Evolutionary conservation across 2,329 filamentous ascomycete species (phyloP).

Genomic region (Aspergillus jensenii): DNA sequence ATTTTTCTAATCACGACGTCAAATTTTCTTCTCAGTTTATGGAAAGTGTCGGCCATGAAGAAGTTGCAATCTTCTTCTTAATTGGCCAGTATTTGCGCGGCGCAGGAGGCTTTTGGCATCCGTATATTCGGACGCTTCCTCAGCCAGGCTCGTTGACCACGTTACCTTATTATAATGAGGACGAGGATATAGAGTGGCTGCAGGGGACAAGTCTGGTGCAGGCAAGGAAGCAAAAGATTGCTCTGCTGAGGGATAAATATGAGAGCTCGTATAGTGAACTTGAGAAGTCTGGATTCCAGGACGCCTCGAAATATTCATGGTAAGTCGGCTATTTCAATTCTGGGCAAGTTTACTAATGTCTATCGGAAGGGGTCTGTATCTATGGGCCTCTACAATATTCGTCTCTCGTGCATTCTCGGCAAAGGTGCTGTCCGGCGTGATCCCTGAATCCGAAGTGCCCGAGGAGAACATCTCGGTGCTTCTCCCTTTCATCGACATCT

Average conservation of each 20-base stretch:
- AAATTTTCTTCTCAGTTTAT: conserved; percentile 55
- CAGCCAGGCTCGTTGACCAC: conserved; percentile 61
- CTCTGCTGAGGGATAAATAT: conserved; percentile 40
- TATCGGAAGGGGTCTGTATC: conserved; percentile 43
- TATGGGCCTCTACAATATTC: conserved; percentile 48
- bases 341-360: not conserved
- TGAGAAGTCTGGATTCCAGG: conserved; percentile 30
- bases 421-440: conserved; percentile 40
- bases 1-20: conserved; percentile 34
- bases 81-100: conserved; percentile 65
- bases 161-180: conserved; percentile 63
- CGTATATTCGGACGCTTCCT: conserved; percentile 67
- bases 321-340: conserved; percentile 15
- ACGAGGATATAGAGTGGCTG: conserved; percentile 54
- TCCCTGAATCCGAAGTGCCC: conserved; percentile 39
- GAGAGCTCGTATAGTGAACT: conserved; percentile 32
- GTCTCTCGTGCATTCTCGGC: conserved; percentile 46
- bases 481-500: conserved; percentile 69
- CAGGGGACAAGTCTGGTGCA: conserved; percentile 37
- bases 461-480: conserved; percentile 66
- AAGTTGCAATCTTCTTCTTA: conserved; percentile 67
- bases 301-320: conserved; percentile 40
- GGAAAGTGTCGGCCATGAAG: conserved; percentile 53
- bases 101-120: conserved; percentile 62
- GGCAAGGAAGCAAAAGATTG: conserved; percentile 33